phyloP scores from a whole-genome alignment of 2,329 filamentous ascomycete genomes.

The Hymenoscyphus linearis region DNA sequence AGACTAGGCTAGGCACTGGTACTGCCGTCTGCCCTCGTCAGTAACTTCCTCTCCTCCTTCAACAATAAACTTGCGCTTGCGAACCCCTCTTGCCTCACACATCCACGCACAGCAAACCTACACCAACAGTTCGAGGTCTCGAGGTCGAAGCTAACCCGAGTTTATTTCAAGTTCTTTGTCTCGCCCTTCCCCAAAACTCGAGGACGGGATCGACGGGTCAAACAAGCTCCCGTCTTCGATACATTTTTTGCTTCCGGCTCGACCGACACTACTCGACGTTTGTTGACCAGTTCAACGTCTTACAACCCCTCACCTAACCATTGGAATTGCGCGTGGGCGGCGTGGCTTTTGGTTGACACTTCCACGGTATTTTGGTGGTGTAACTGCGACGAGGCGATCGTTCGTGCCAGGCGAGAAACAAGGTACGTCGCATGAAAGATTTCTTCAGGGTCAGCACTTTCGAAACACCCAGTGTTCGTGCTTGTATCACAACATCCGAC shows the following conservation, averaged over 20 bases:
- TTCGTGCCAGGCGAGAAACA: conserved; percentile 3
- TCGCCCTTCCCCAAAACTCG: not conserved
- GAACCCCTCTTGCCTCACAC: too few species aligned
- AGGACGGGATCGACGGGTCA: not conserved
- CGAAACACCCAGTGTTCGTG: conserved; percentile 32
- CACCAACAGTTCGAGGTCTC: not conserved
- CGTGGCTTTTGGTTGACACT: conserved; percentile 2
- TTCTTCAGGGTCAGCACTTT: conserved; percentile 15
- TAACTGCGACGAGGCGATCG: conserved; percentile 4
- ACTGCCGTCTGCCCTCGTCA: too few species aligned
- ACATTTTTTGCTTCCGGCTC: not conserved
- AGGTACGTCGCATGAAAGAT: conserved; percentile 25
- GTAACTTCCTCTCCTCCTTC: too few species aligned
- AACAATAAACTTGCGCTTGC: too few species aligned
- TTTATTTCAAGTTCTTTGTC: too few species aligned
- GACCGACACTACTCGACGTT: not conserved
- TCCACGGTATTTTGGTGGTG: not conserved
- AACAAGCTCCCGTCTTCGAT: not conserved
- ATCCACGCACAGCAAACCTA: not conserved
- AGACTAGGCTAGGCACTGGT: too few species aligned
- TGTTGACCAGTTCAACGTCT: not conserved
- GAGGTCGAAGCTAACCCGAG: not conserved
- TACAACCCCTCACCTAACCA: not conserved
- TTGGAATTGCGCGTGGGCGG: not conserved
- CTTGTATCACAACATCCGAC: conserved; percentile 15